A percentile compares a stretch with the other conserved stretches of the same genome.
Conservation (phyloP, 2,329 filamentous ascomycete species). For the Emergomyces africanus region DNA sequence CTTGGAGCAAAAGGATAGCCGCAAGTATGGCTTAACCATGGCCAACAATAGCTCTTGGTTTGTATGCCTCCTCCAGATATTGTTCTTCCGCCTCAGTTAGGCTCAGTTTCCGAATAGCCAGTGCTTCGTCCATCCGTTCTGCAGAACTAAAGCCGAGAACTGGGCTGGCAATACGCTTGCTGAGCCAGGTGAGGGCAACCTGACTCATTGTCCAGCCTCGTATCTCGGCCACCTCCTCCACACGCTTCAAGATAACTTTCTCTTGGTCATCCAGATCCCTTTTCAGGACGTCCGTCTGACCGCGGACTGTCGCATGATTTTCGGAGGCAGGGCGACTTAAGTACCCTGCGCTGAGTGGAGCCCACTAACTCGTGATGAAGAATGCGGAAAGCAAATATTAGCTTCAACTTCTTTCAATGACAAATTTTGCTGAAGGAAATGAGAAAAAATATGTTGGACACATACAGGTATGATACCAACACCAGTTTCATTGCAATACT, state of each 20-base stretch:
- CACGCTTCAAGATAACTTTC: constrained; percentile 30
- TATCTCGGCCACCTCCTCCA: constrained; percentile 36
- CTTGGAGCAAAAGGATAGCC: neutral
- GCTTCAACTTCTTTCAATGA: neutral
- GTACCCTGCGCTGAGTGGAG: neutral
- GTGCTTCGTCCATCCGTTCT: constrained; percentile 37
- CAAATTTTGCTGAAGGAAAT: neutral
- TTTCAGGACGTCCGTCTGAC: neutral
- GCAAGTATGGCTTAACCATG: neutral
- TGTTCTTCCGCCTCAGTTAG: constrained; percentile 38
- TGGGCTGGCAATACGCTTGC: constrained; percentile 32
- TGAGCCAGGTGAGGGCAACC: constrained; percentile 28
- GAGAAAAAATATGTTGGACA: neutral
- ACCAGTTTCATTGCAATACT: constrained; percentile 28
- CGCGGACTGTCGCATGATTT: neutral
- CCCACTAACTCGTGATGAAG: neutral
- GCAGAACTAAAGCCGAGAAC: constrained; percentile 39
- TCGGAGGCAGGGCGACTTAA: neutral
- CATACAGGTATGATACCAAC: constrained; percentile 24
- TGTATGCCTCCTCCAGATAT: constrained; percentile 39
- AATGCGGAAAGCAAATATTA: neutral
- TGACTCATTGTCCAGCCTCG: constrained; percentile 26
- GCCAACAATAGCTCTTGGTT: neutral
- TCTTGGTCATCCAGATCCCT: neutral
- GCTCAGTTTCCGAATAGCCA: constrained; percentile 31